Percentiles rank a stretch among this genome's conserved stretches.
These are phyloP conservation scores for Raffaelea ambrosiae DNA, from an alignment of 2,329 filamentous ascomycete species.

Conservation along the genomic window DNA sequence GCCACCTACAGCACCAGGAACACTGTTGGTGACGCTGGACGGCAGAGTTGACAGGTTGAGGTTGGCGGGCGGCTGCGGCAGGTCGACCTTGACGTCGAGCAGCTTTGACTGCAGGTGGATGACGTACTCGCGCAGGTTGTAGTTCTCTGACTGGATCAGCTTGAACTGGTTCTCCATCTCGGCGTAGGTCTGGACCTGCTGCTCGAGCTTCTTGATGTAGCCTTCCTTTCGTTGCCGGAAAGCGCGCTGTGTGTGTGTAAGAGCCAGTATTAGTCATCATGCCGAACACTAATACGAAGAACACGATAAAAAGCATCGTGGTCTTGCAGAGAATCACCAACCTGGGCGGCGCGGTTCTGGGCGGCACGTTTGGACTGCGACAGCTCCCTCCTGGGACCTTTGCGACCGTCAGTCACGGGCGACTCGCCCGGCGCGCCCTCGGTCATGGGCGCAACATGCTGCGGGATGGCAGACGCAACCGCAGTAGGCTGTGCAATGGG, in stretches of 20 bases:
- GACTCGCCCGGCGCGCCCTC: slow-evolving; percentile 16
- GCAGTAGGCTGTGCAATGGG: neutral
- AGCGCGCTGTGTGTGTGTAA: slow-evolving; percentile 57
- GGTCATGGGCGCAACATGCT: slow-evolving; percentile 8
- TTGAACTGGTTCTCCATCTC: slow-evolving; percentile 72
- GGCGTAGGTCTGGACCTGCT: slow-evolving; percentile 76
- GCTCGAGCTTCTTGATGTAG: slow-evolving; percentile 95
- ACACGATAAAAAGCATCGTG: slow-evolving; percentile 16
- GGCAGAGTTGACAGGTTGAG: slow-evolving; percentile 48
- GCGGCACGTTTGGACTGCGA: slow-evolving; percentile 94
- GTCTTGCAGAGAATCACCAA: slow-evolving; percentile 35
- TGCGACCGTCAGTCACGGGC: slow-evolving; percentile 47
- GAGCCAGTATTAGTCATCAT: too few species aligned
- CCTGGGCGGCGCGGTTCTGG: slow-evolving; percentile 94
- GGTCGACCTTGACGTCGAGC: slow-evolving; percentile 73
- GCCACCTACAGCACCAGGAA: neutral
- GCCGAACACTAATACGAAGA: neutral
- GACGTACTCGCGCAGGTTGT: slow-evolving; percentile 84
- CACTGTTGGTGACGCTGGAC: neutral
- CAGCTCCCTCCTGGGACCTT: slow-evolving; percentile 81
- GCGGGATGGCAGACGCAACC: neutral
- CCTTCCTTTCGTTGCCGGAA: slow-evolving; percentile 97
- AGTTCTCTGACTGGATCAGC: slow-evolving; percentile 79
- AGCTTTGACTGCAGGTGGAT: slow-evolving; percentile 81
- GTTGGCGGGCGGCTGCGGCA: slow-evolving; percentile 74